These are phyloP conservation scores for Candida oleophila DNA, from an alignment of 805 yeast species.

Conservation along the genomic window DNA sequence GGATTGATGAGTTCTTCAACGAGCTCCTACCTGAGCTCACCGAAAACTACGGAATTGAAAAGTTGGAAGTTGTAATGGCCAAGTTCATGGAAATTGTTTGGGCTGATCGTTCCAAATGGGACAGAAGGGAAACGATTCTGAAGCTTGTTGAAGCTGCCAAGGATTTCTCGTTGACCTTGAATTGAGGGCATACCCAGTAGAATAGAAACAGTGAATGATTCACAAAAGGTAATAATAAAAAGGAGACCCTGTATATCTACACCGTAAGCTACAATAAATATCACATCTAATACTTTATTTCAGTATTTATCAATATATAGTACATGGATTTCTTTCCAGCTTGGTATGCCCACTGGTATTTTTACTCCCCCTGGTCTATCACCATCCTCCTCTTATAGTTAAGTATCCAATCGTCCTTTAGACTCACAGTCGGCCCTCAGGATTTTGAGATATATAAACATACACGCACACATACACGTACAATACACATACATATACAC, in stretches of 20 bases:
- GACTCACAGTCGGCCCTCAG: no score
- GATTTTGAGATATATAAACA: no score
- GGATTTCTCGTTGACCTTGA: conserved; percentile 7
- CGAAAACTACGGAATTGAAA: conserved; percentile 34
- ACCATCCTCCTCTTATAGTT: background rate
- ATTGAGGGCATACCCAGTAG: background rate
- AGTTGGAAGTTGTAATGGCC: conserved; percentile 51
- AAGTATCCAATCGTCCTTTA: no score
- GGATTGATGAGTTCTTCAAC: conserved; percentile 22
- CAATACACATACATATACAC: background rate
- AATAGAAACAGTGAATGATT: no score
- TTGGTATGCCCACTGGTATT: background rate
- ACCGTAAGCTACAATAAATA: no score
- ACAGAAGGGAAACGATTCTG: conserved; percentile 38
- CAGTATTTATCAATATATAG: background rate
- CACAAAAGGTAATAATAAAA: background rate
- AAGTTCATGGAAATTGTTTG: conserved; percentile 70
- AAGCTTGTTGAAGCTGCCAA: conserved; percentile 25
- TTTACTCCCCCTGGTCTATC: background rate
- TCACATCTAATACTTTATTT: background rate
- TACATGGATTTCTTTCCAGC: background rate
- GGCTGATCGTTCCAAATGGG: conserved; percentile 55
- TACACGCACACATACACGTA: no score
- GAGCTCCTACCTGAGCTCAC: conserved; percentile 28
- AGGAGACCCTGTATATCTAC: background rate